Percentiles rank a stretch among this genome's conserved stretches.
Conservation (phyloP, 352 stramenopile species). For the Phytophthora nicotianae region DNA sequence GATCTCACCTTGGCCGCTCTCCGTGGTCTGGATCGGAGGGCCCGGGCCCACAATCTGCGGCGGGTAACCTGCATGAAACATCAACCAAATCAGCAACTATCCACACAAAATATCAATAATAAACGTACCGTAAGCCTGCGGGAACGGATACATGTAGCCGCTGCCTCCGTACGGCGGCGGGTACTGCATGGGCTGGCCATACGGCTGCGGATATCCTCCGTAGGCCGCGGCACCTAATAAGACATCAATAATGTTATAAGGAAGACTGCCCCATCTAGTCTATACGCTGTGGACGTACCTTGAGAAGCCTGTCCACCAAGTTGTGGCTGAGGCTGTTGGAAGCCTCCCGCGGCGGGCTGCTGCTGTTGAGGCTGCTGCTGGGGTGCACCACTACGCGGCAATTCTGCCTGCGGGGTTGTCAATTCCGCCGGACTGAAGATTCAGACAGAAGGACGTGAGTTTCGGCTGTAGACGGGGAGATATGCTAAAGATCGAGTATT, state of each 20-base stretch:
- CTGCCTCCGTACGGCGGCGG: conserved; percentile 69
- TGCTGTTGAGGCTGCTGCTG: conserved; percentile 34
- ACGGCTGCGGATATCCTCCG: conserved; percentile 73
- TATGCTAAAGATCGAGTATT: background rate
- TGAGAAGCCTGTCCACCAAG: conserved; percentile 47
- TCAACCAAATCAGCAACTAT: conserved; percentile 7
- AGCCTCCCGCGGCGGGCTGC: conserved; percentile 26
- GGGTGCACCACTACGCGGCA: conserved; percentile 35
- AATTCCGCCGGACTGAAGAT: conserved; percentile 60
- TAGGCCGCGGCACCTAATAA: conserved; percentile 49
- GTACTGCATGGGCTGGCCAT: conserved; percentile 82
- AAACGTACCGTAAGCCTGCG: conserved; percentile 75
- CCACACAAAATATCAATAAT: background rate
- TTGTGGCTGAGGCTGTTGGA: conserved; percentile 44
- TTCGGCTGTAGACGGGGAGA: background rate
- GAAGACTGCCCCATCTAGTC: background rate
- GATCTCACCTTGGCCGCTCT: conserved; percentile 83
- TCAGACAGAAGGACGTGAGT: background rate
- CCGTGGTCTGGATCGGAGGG: conserved; percentile 88
- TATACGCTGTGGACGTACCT: conserved; percentile 26
- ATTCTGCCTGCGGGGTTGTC: conserved; percentile 40
- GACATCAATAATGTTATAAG: conserved; percentile 4
- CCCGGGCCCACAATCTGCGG: conserved; percentile 84
- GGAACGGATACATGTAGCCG: conserved; percentile 88
- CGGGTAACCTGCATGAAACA: conserved; percentile 61